Evolutionary conservation across 2,329 filamentous ascomycete species (phyloP), one percentile per base, ranked within the genome.

Genomic region (Phaeoacremonium minimum): DNA sequence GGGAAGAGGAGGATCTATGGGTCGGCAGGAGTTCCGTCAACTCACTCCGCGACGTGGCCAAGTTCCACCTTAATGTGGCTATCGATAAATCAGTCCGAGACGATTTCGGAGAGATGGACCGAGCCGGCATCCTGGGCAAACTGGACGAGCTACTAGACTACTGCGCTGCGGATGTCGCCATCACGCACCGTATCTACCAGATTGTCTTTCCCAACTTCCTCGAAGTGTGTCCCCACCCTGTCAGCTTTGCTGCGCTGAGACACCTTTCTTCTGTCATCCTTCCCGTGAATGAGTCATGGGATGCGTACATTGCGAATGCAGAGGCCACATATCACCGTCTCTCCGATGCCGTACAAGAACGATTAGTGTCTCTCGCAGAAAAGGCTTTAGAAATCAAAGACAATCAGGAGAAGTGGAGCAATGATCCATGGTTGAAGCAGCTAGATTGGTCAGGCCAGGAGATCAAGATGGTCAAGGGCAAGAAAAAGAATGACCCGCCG

Each of bases 381-480:
- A 84, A 83, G 56, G 91, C 93, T 0, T 55, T 95, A 11, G 76
- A 83, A 44, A 67, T 87, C 38, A 94, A 88, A 50, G 75, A 75
- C 2, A 66, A 88, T 31, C 63, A 79, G 0, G 74, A 83, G 16
- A 70, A 81, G 31, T 95, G 87, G 66, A 66, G 70, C 37, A 83
- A 75, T 28, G 91, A 98, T 52, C 87, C 90, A 5, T 98, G 94
- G 94, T 62, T 98, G 52, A 76, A 75, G 45, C 93, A 98, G 66
- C 75, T 98, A 35, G 90, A 98, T 66, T 98, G 93, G 93, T 86
- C 87, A 1, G 88, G 87, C 4, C 90, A 97, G 60, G 87, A 95
- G 57, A 73, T 95, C 43, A 90, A 79, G 55, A 93, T 91, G 85
- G 82, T 80, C 15, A 97, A 96, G 57, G 85, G 83, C 4, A 96